Evolutionary conservation across 768 basidiomycete genomes (phyloP).

Genomic region (Phylloporus sp.): DNA sequence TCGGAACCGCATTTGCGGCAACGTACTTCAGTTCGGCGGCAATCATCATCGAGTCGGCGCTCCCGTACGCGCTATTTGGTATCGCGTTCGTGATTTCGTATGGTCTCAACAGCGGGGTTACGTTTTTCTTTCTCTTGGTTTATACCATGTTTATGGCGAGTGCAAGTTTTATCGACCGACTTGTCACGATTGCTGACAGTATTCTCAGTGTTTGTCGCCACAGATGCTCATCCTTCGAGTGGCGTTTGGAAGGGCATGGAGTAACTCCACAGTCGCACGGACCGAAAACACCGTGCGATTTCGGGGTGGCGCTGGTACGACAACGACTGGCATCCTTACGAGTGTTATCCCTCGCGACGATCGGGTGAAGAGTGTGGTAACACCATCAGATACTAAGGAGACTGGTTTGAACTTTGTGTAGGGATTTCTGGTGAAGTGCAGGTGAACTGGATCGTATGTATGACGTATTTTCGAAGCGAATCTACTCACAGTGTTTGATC

Average conservation of each 20-base stretch:
- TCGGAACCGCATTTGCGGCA: not conserved
- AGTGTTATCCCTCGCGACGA: not conserved
- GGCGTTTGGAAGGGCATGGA: conserved; percentile 8
- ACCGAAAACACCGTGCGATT: not conserved
- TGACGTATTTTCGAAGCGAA: too few relatives aligned
- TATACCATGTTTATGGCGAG: conserved; percentile 14
- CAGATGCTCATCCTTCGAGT: conserved; percentile 14
- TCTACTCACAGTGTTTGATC: too few relatives aligned
- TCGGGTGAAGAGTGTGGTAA: not conserved
- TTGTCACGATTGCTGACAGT: not conserved
- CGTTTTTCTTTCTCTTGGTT: conserved; percentile 3
- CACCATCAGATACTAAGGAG: not conserved
- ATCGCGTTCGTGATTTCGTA: conserved; percentile 8
- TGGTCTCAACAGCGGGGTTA: conserved; percentile 6
- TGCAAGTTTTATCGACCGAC: not conserved
- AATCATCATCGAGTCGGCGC: conserved; percentile 12
- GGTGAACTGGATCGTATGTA: too few relatives aligned
- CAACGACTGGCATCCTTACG: not conserved
- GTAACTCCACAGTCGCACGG: not conserved
- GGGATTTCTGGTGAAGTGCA: not conserved
- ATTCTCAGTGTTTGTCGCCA: conserved; percentile 10
- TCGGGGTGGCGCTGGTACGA: not conserved
- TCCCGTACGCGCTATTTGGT: conserved; percentile 9
- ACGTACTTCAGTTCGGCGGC: conserved; percentile 8
- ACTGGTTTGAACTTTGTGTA: not conserved